Evolutionary conservation across 2,329 filamentous ascomycete species (phyloP), one percentile per base, ranked within the genome.

Genomic region (Alternaria gansuensis): DNA sequence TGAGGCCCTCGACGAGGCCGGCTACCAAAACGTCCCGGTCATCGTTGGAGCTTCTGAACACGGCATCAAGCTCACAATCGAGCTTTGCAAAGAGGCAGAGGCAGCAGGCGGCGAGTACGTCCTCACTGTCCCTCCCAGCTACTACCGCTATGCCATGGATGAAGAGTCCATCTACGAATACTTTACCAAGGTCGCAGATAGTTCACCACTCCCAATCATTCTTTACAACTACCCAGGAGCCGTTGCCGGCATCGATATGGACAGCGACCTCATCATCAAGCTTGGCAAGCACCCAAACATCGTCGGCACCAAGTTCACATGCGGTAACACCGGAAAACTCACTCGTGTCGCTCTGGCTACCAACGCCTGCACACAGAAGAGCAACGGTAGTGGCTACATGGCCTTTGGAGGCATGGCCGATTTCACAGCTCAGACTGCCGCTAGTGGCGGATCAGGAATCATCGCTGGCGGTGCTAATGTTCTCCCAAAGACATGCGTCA

Each of bases 191-290:
- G 90, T 96, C 5, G 92, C 92, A 46, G 90, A 94, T 76, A 83
- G 78, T 37, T 91, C 88, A 50, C 89, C 91, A 5, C 80, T 95
- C 8, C 91, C 91, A n/a, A 77, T 96, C 54, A 85, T 96, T 64
- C 82, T 96, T 46, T 96, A 96, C 85, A 96, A 96, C 82, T 96
- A 95, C 81, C 92, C 92, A 0, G 92, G 91, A 51, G 92, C 91
- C 49, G 92, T 95, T 5, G 85, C 91, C 5, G 92, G 92, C 50
- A 90, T 96, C 72, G 92, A 96, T 77, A 90, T 96, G 86, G 91
- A 95, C 82, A 93, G 90, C 58, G 92, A 96, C 75, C 84, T 94
- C 59, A 85, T 96, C 71, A 92, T 95, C 80, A 85, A 85, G 74
- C 86, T 96, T 36, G 90, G 89, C 43, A 81, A 88, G 75, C 92